Conservation (phyloP, 2,329 filamentous ascomycete genomes). For the Phoma sp. region DNA sequence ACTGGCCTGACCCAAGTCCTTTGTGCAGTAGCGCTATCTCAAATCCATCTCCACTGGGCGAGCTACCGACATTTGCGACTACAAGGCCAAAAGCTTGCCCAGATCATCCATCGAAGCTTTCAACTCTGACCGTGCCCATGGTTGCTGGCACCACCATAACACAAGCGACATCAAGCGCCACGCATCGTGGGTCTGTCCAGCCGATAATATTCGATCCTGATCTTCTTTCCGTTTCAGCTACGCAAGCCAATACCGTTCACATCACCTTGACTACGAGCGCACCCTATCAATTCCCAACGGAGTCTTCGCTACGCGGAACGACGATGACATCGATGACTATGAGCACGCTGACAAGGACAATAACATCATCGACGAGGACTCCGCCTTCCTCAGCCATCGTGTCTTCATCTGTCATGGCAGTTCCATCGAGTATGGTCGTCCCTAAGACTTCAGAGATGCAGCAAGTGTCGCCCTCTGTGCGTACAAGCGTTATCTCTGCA, state of each 20-base stretch:
- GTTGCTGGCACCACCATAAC: not conserved
- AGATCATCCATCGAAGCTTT: not conserved
- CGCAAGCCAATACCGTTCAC: conserved; percentile 1
- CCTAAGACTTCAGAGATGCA: not conserved
- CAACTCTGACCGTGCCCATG: not conserved
- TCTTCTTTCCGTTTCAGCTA: not conserved
- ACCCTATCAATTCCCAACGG: not conserved
- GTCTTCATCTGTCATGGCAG: too few species aligned
- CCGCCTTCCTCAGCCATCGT: not conserved
- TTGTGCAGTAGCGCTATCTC: not conserved
- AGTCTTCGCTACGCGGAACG: not conserved
- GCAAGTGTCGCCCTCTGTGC: not conserved
- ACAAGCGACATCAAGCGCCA: not conserved
- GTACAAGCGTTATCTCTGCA: conserved; percentile 10
- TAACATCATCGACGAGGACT: not conserved
- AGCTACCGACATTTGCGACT: not conserved
- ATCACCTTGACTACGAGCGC: conserved; percentile 6
- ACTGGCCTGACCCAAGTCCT: not conserved
- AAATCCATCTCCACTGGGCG: not conserved
- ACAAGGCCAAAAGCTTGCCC: not conserved
- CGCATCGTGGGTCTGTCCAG: not conserved
- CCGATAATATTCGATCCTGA: not conserved
- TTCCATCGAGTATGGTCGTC: not conserved
- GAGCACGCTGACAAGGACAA: not conserved
- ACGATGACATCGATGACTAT: not conserved